phyloP scores from a whole-genome alignment of 805 yeast genomes.

The Maudiozyma turicensis region DNA sequence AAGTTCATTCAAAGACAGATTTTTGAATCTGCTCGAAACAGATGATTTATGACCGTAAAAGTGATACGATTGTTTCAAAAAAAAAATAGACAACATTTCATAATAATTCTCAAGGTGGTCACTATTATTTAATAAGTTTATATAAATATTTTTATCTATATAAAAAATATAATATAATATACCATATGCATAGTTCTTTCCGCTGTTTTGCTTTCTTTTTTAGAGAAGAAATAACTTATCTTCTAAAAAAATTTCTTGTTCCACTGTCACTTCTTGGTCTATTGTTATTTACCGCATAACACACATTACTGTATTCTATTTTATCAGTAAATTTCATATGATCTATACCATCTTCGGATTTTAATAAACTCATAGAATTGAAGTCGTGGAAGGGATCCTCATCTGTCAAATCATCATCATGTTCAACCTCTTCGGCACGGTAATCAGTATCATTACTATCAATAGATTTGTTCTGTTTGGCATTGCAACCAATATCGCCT shows the following conservation, averaged over 20 bases:
- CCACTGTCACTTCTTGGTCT: constrained; percentile 30
- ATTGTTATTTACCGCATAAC: constrained; percentile 32
- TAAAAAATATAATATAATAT: not conserved
- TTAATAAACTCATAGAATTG: constrained; percentile 73
- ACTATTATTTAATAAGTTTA: no score
- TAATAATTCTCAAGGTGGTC: no score
- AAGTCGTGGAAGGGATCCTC: constrained; percentile 77
- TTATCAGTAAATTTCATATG: constrained; percentile 40
- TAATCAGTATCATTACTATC: not conserved
- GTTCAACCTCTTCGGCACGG: constrained; percentile 23
- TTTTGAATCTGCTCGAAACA: not conserved
- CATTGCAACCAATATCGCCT: not conserved
- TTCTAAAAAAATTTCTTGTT: constrained; percentile 24
- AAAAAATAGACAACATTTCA: no score
- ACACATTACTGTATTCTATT: constrained; percentile 33
- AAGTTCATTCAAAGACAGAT: not conserved
- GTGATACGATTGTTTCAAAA: no score
- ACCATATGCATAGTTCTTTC: not conserved
- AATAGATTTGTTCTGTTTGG: not conserved
- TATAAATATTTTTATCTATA: not conserved
- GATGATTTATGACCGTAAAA: no score
- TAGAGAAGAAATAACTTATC: constrained; percentile 5
- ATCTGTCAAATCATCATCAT: constrained; percentile 30
- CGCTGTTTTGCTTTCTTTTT: not conserved
- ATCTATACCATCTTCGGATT: constrained; percentile 48